Base-by-base conservation (phyloP, 2,329 filamentous ascomycete genomes). In the Alternaria tenuissima region DNA sequence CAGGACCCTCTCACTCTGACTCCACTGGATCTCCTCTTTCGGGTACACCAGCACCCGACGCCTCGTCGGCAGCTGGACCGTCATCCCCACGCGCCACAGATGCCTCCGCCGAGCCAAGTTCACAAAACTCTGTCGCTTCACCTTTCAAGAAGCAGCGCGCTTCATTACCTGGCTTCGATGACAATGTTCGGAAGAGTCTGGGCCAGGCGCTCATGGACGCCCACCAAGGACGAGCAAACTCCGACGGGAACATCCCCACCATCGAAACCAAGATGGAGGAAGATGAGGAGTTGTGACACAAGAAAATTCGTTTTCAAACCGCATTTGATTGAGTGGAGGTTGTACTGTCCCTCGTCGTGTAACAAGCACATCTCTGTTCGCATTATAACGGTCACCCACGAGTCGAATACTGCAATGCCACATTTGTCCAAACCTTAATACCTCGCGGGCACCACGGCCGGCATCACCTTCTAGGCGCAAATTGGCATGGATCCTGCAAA, bases 71-170 rank as follows among this genome's bases (percentile, higher is more conserved):
- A 47, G 65, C 63, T 7, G 70, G 73, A 26, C 61, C 66, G 0
- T 70, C 76, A 1, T 69, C 69, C 22, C 70, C 73, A 1, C 75
- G 80, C 57, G 75, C 66, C 60, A 61, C 67, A 79, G 78, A 47
- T 53, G 64, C 52, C 22, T 68, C 51, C 5, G 61, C 69, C 3
- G 83, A 83, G 48, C 75, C 84, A 5, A 79, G 79, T 2, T 82
- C 83, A 20, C 85, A 87, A 34, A 75, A 76, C 7, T 75, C 81
- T 5, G 77, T 92, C 22, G 90, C 88, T 49, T 92, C 89, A 66
- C 91, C 91, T 1, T 84, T 92, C 69, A 93, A 93, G 83, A 92
- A 89, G 74, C 89, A 91, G 59, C 84, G 91, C 36, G 86, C 89
- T 1, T 91, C 88, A 68, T 70, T 87, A 24, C 82, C 84, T 7